Conservation (phyloP, 2,329 filamentous ascomycete genomes). For the Septoria petroselini region DNA sequence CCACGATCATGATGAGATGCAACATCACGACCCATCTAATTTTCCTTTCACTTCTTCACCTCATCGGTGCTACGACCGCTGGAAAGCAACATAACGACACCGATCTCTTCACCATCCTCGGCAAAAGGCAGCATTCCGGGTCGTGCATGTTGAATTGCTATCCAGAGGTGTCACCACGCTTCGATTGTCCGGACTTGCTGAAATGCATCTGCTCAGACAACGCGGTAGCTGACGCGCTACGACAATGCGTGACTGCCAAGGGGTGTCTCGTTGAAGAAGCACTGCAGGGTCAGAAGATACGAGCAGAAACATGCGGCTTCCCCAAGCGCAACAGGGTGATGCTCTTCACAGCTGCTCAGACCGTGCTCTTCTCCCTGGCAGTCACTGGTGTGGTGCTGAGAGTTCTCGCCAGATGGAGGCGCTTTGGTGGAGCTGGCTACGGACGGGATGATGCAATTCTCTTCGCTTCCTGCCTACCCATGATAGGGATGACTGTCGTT, state of each 20-base stretch:
- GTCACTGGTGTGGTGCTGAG: background rate
- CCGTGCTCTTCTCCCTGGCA: slow-evolving; percentile 6
- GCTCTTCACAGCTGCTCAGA: background rate
- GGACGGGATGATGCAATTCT: slow-evolving; percentile 11
- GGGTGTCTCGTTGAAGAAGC: slow-evolving; percentile 8
- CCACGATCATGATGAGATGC: no score
- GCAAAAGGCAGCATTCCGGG: background rate
- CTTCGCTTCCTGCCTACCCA: slow-evolving; percentile 1
- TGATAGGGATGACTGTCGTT: slow-evolving; percentile 2
- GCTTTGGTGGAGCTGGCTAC: slow-evolving; percentile 7
- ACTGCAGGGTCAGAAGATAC: slow-evolving; percentile 1
- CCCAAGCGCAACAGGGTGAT: slow-evolving; percentile 4
- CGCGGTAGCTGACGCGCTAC: slow-evolving; percentile 2
- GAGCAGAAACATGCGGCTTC: slow-evolving; percentile 8
- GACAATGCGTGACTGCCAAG: slow-evolving; percentile 4
- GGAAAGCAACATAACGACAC: background rate
- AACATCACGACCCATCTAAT: no score
- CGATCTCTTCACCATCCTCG: background rate
- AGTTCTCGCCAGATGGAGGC: slow-evolving; percentile 5
- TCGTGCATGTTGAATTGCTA: slow-evolving; percentile 9
- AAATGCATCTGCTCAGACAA: slow-evolving; percentile 11
- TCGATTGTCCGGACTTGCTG: slow-evolving; percentile 10
- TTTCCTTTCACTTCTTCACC: no score
- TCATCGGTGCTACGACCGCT: no score
- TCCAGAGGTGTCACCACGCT: slow-evolving; percentile 4